phyloP scores from a whole-genome alignment of 257 asterid genomes.

The Agastache rugosa region DNA sequence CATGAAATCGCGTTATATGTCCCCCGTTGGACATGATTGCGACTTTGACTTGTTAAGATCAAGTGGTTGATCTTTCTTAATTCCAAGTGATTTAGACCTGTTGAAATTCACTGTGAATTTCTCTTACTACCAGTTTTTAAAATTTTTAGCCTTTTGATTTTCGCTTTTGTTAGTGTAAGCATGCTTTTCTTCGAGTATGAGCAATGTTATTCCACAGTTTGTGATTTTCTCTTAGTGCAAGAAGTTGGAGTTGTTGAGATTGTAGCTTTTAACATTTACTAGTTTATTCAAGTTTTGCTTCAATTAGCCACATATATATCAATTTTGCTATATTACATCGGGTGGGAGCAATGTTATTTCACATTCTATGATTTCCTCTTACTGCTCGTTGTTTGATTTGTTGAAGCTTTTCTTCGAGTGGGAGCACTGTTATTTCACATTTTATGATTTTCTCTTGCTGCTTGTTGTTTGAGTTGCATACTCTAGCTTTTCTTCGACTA shows the following conservation, averaged over 20 bases:
- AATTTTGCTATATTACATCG: not conserved
- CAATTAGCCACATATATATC: not conserved
- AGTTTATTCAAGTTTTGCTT: not conserved
- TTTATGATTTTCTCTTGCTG: not conserved
- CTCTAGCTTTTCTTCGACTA: not conserved
- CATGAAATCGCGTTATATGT: not conserved
- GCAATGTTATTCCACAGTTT: not conserved
- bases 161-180: not conserved
- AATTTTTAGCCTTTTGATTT: not conserved
- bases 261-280: not conserved
- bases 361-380: not conserved
- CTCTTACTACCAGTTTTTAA: not conserved
- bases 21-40: not conserved
- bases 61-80: not conserved
- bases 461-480: not conserved
- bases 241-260: not conserved
- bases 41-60: not conserved
- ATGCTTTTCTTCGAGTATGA: not conserved
- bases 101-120: not conserved
- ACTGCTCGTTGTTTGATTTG: not conserved
- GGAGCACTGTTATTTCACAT: not conserved
- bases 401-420: not conserved
- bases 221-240: not conserved
- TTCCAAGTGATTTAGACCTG: constrained; percentile 3
- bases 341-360: not conserved